Conservation (phyloP, 2,329 filamentous ascomycete species). For the Onygena corvina region DNA sequence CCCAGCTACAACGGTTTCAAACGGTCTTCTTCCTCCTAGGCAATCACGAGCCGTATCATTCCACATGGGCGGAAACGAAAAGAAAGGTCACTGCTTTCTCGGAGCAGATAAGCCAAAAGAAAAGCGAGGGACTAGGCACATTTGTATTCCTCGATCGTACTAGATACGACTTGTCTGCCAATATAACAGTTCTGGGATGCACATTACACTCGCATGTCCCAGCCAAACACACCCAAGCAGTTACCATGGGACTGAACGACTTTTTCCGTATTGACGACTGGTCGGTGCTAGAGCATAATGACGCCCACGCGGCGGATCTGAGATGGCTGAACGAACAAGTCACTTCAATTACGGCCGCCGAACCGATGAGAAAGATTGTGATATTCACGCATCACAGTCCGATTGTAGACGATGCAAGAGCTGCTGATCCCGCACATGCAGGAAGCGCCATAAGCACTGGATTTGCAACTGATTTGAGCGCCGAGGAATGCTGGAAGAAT, state of each 20-base stretch:
- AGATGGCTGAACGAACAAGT: constrained; percentile 33
- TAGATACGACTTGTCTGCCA: constrained; percentile 28
- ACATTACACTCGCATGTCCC: constrained; percentile 42
- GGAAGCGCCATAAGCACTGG: constrained; percentile 26
- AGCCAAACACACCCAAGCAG: constrained; percentile 24
- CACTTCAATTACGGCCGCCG: constrained; percentile 18
- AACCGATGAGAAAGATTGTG: constrained; percentile 27
- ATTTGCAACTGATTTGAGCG: constrained; percentile 34
- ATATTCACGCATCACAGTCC: constrained; percentile 33
- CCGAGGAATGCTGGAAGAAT: constrained; percentile 31
- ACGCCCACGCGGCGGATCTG: constrained; percentile 26
- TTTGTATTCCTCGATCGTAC: constrained; percentile 35
- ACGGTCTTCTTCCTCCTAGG: constrained; percentile 43
- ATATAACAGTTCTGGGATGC: constrained; percentile 36
- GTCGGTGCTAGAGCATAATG: constrained; percentile 24
- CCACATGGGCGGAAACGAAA: constrained; percentile 21
- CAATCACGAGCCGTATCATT: constrained; percentile 46
- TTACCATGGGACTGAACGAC: constrained; percentile 40
- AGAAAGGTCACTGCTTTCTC: constrained; percentile 20
- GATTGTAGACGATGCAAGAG: constrained; percentile 16
- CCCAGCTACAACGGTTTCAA: constrained; percentile 39
- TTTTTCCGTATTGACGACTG: constrained; percentile 39
- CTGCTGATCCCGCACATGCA: constrained; percentile 24
- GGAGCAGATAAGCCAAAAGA: constrained; percentile 15
- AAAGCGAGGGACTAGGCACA: constrained; percentile 17